Conservation (phyloP, 441 rosid species). For the Corymbia calophylla region DNA sequence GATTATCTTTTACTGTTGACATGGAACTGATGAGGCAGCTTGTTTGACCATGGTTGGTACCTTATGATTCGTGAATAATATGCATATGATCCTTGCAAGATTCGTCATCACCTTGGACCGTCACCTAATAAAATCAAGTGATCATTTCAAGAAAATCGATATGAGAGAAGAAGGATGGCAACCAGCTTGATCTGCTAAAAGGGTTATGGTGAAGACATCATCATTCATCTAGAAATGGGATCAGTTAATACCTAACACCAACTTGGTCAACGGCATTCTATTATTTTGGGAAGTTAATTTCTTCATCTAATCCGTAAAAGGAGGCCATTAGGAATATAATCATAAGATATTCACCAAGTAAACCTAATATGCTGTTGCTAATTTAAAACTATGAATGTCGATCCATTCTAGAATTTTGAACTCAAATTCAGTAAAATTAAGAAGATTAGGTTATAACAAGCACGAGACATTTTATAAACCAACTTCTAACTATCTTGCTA, state of each 20-base stretch:
- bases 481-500: not conserved
- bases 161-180: not conserved
- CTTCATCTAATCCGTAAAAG: not conserved
- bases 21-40: not conserved
- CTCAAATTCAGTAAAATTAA: not conserved
- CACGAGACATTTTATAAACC: not conserved
- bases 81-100: not conserved
- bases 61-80: not conserved
- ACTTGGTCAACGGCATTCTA: not conserved
- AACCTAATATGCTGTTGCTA: not conserved
- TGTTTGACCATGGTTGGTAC: not conserved
- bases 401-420: not conserved
- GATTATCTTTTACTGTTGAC: not conserved
- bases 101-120: not conserved
- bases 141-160: not conserved
- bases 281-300: not conserved
- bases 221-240: not conserved
- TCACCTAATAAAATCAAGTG: not conserved
- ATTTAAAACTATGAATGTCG: not conserved
- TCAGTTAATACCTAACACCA: constrained; percentile 1
- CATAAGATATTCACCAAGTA: not conserved
- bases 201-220: not conserved
- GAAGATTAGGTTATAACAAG: not conserved
- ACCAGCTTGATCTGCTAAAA: not conserved
- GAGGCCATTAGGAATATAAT: not conserved